A percentile compares a stretch with the other conserved stretches of the same genome.
phyloP scores from a whole-genome alignment of 257 asterid species.

The Nicotiana tomentosiformis region DNA sequence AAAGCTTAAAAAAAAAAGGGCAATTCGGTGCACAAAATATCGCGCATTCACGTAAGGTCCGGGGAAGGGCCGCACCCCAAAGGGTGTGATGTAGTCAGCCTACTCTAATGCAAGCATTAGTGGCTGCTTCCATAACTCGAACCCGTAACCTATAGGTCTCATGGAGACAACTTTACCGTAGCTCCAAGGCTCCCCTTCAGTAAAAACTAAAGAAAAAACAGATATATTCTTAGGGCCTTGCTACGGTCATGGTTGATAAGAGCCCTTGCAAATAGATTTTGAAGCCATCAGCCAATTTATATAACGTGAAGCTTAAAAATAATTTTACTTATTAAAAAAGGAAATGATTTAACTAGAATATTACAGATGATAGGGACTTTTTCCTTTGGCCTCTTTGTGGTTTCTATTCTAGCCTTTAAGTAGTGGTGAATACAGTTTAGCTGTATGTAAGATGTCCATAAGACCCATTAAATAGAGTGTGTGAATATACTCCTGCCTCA shows the following conservation, averaged over 20 bases:
- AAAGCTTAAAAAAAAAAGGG: not conserved
- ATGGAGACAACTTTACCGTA: too few relatives aligned
- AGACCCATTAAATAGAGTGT: not conserved
- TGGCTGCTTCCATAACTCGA: too few relatives aligned
- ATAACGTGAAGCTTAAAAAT: not conserved
- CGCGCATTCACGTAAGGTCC: too few relatives aligned
- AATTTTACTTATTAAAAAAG: not conserved
- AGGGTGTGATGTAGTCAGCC: too few relatives aligned
- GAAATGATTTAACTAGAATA: not conserved
- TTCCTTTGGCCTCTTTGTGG: not conserved
- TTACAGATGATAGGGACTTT: not conserved
- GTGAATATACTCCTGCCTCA: not conserved
- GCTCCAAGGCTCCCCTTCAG: too few relatives aligned
- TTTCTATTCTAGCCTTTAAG: not conserved
- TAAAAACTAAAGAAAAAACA: not conserved
- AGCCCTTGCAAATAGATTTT: not conserved
- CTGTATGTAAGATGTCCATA: not conserved
- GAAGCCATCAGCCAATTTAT: slow-evolving; percentile 1
- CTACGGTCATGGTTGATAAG: not conserved
- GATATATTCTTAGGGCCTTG: not conserved
- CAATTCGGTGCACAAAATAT: too few relatives aligned
- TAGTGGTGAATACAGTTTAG: not conserved
- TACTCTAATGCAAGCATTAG: too few relatives aligned
- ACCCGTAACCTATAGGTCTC: too few relatives aligned
- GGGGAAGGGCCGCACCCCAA: too few relatives aligned